Evolutionary conservation across 2,329 filamentous ascomycete species (phyloP), one percentile per base, ranked within the genome.

Genomic region (Chaetomium sp.): DNA sequence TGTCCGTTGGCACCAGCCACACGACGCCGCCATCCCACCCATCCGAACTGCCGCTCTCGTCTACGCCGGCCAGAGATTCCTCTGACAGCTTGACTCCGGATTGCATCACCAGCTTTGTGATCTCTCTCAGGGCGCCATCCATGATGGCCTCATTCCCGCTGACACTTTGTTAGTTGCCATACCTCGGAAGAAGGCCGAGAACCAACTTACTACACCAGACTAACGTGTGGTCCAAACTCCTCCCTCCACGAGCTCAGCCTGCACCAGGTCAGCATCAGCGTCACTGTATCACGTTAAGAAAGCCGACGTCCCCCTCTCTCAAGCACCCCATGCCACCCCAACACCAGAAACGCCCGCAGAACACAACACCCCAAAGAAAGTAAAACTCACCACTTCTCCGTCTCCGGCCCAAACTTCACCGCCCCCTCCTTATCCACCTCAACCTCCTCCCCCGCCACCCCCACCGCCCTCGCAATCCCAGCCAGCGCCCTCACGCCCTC

Each of bases 201-300:
- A 12, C n/a, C 13, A 55, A 74, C 74, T 70, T 61, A 75, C 74
- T 76, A 76, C 47, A 75, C 70, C 68, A 76, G 61, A 60, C 74
- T 75, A 29, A 75, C 68, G 67, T 76, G 74, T 29, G 74, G 74
- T 38, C 72, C 74, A 64, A 69, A 76, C 7, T 65, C 70, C 60
- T 42, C 31, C 21, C 57, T 61, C 74, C 74, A 76, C 58, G 67
- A 62, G 3, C 62, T 57, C 57, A 75, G 54, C 64, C 64, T 65
- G 19, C 2, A 13, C 21, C 2, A 13, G 6, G 35, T 13, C 35
- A 42, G 12, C 35, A 13, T 38, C 12, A 19, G 16, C 35, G 3
- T 16, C 16, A 19, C 13, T 19, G 35, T 16, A 6, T 4, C 21
- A n/a, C 29, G 49, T 59, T 16, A 63, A 51, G 21, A 29, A 29